Evolutionary conservation across 352 stramenopile genomes (phyloP).

Genomic region (Globisporangium splendens): DNA sequence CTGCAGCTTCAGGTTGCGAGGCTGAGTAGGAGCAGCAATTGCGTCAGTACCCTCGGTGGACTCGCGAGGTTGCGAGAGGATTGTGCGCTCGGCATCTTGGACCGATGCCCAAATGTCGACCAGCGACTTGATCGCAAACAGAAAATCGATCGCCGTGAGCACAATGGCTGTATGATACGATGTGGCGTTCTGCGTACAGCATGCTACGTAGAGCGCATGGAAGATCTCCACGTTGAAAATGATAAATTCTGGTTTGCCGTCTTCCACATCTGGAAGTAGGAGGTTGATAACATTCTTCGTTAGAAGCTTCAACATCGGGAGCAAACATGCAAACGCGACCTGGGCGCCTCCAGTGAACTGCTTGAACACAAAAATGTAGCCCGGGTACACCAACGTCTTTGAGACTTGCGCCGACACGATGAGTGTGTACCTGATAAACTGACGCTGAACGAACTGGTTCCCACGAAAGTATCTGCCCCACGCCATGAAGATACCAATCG

Average conservation of each 20-base stretch:
- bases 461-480: neutral
- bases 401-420: neutral
- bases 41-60: too few relatives aligned
- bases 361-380: conserved; percentile 28
- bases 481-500: conserved; percentile 7
- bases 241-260: conserved; percentile 35
- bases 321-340: conserved; percentile 18
- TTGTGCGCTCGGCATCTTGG: neutral
- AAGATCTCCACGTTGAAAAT: conserved; percentile 60
- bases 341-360: conserved; percentile 11
- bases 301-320: conserved; percentile 24
- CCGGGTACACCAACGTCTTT: conserved; percentile 23
- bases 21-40: too few relatives aligned
- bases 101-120: too few relatives aligned
- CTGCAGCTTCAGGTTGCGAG: too few relatives aligned
- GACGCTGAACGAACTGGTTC: neutral
- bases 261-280: conserved; percentile 8
- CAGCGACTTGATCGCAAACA: neutral
- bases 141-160: conserved; percentile 31
- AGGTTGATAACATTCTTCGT: neutral
- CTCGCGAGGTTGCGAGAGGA: too few relatives aligned
- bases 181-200: conserved; percentile 27
- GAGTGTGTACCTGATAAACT: neutral
- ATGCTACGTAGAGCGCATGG: conserved; percentile 38
- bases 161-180: conserved; percentile 19